Evolutionary conservation across 768 basidiomycete genomes (phyloP), one percentile per base, ranked within the genome.

Genomic region (Macrocybe gigantea): DNA sequence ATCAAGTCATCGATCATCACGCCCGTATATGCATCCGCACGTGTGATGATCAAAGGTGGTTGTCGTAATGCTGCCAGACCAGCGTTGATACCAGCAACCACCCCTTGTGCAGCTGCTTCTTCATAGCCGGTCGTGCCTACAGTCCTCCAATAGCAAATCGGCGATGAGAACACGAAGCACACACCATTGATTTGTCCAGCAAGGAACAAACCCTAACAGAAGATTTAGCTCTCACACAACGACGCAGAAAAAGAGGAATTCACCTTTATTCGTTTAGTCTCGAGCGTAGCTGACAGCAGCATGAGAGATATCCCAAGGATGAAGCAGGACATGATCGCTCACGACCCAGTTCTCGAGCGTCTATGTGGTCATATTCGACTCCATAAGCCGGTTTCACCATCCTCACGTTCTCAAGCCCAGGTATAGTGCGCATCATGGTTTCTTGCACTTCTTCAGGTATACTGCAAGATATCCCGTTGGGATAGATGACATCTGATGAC

Each of bases 1-100:
- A 88, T 83, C 14, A 95, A 73, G 60, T 95, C 93, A 61, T 95
- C 93, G 22, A 95, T 85, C 84, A 94, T 88, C 6, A 95, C 93
- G 1, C 93, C 93, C 6, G 83, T 73, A 60, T 83, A 93, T 5
- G 86, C 88, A 56, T 95, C 89, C 5, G 90, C 89, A n/a, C 93
- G 79, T 8, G 83, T 80, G 33, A 94, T 61, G 2, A 82, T 57
- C 12, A 95, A 61, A 0, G 85, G 79, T 1, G 78, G 69, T 36
- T 68, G 72, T 10, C 67, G 60, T 3, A 71, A 69, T 6, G 88
- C 82, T 0, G 80, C 68, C 2, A 92, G 72, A 0, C 89, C 93
- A 0, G 93, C 93, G 48, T 95, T 94, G 44, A 89, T 82, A 2
- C 93, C 92, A 1, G 92, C 93, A 0, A 95, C 65, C n/a, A 80